These are phyloP conservation scores for Trichocomaceae sp. DNA, from an alignment of 2,329 filamentous ascomycete genomes.

Conservation along the genomic window DNA sequence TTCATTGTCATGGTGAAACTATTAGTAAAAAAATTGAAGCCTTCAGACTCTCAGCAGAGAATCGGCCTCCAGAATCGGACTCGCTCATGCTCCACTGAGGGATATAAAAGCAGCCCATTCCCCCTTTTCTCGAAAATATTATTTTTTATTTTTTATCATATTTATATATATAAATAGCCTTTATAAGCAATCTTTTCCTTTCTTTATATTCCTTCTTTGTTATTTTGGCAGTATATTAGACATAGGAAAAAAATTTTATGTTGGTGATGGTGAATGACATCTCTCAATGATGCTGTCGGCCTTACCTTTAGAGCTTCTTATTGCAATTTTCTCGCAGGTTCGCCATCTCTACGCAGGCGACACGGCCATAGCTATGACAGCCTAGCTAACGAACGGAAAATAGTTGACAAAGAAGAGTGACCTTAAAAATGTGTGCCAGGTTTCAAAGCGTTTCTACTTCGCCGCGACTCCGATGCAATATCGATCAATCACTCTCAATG, in stretches of 20 bases:
- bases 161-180: too few species aligned
- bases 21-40: too few species aligned
- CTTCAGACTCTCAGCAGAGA: too few species aligned
- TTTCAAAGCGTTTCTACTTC: not conserved
- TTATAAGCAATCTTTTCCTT: too few species aligned
- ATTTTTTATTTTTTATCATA: too few species aligned
- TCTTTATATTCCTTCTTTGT: too few species aligned
- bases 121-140: too few species aligned
- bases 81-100: too few species aligned
- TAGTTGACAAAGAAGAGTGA: not conserved
- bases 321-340: not conserved
- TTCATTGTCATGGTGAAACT: too few species aligned
- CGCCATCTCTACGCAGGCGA: not conserved
- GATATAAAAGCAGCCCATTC: too few species aligned
- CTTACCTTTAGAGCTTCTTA: not conserved
- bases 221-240: too few species aligned
- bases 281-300: not conserved
- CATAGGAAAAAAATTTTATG: not conserved
- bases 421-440: slow-evolving; percentile 2
- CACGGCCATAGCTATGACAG: not conserved
- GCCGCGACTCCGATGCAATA: slow-evolving; percentile 1
- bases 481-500: not conserved
- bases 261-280: not conserved
- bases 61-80: too few species aligned
- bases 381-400: not conserved